These are phyloP conservation scores for Alternaria viburni DNA, from an alignment of 2,329 filamentous ascomycete genomes.

Conservation along the genomic window DNA sequence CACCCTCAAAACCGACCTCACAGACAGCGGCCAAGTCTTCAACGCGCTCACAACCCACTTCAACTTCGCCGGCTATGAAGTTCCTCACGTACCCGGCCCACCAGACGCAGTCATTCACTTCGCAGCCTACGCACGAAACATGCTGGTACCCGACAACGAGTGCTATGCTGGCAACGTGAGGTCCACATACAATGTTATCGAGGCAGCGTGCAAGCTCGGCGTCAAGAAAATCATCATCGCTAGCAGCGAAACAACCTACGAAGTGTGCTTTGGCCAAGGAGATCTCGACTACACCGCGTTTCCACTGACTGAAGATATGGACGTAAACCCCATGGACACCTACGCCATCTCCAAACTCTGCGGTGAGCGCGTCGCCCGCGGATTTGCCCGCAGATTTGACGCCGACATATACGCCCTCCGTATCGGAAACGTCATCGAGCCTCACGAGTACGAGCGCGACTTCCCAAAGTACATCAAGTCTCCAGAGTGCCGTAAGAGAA, in stretches of 20 bases:
- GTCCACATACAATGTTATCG: slow-evolving; percentile 67
- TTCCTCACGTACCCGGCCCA: slow-evolving; percentile 50
- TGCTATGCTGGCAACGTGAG: slow-evolving; percentile 63
- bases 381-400: slow-evolving; percentile 62
- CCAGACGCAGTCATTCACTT: slow-evolving; percentile 70
- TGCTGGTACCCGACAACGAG: slow-evolving; percentile 67
- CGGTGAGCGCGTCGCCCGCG: slow-evolving; percentile 63
- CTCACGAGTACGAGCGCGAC: slow-evolving; percentile 63
- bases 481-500: slow-evolving; percentile 60
- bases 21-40: slow-evolving; percentile 62
- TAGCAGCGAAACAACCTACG: slow-evolving; percentile 65
- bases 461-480: slow-evolving; percentile 60
- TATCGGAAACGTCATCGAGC: slow-evolving; percentile 67
- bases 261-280: slow-evolving; percentile 67
- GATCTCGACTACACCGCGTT: slow-evolving; percentile 63
- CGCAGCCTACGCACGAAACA: slow-evolving; percentile 63
- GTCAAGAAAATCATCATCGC: slow-evolving; percentile 69
- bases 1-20: slow-evolving; percentile 63
- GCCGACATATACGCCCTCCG: slow-evolving; percentile 66
- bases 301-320: slow-evolving; percentile 65
- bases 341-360: slow-evolving; percentile 68
- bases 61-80: slow-evolving; percentile 57
- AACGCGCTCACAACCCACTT: slow-evolving; percentile 63
- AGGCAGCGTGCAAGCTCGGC: slow-evolving; percentile 66
- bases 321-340: slow-evolving; percentile 66